Conservation (phyloP, 306 rosid genomes). For the Canavalia ensiformis region DNA sequence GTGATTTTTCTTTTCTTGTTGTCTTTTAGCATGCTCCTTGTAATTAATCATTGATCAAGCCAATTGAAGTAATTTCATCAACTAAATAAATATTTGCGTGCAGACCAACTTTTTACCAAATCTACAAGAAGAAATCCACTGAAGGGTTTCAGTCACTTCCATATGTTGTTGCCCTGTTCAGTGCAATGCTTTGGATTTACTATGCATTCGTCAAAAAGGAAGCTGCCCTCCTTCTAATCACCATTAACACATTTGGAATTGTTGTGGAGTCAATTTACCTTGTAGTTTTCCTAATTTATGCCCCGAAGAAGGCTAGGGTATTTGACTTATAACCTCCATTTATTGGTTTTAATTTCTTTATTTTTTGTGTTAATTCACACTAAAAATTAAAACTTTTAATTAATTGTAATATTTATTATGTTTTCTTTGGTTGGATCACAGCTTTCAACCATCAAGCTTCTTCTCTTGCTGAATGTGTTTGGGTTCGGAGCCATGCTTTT, state of each 20-base stretch:
- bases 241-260: slow-evolving; percentile 86
- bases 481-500: slow-evolving; percentile 83
- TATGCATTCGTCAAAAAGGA: slow-evolving; percentile 77
- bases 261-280: slow-evolving; percentile 74
- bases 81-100: not conserved
- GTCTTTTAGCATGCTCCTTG: not conserved
- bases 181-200: slow-evolving; percentile 93
- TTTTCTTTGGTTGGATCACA: slow-evolving; percentile 18
- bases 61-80: slow-evolving; percentile 3
- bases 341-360: not conserved
- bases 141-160: slow-evolving; percentile 90
- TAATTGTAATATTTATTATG: not conserved
- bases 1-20: slow-evolving; percentile 5
- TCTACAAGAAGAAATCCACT: slow-evolving; percentile 80
- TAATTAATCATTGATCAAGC: not conserved
- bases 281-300: slow-evolving; percentile 66
- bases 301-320: slow-evolving; percentile 79
- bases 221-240: slow-evolving; percentile 76
- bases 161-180: slow-evolving; percentile 82
- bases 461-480: slow-evolving; percentile 70
- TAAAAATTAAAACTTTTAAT: not conserved
- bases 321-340: not conserved
- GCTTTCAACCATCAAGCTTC: slow-evolving; percentile 68
- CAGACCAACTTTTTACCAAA: slow-evolving; percentile 88
- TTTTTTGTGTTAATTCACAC: not conserved